Conservation (phyloP, 257 asterid species). For the Dorcoceras hygrometricum region DNA sequence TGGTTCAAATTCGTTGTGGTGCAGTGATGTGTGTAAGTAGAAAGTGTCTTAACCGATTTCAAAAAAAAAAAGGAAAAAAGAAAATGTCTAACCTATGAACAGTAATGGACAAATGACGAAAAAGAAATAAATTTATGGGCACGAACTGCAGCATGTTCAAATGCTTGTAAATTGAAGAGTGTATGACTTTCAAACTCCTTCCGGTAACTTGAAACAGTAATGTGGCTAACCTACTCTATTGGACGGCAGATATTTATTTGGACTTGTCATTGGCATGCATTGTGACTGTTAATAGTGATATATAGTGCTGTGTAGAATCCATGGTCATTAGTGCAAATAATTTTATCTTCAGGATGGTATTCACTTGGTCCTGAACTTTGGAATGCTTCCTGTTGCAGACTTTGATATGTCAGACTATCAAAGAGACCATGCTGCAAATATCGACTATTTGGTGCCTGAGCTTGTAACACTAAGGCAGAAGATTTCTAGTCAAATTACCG, state of each 20-base stretch:
- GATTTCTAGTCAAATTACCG: slow-evolving; percentile 44
- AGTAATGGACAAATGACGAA: neutral
- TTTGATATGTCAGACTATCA: slow-evolving; percentile 59
- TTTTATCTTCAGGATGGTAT: neutral
- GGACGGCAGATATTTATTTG: neutral
- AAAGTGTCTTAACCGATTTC: neutral
- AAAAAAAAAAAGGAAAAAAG: too few relatives aligned
- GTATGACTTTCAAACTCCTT: neutral
- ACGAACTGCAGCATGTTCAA: neutral
- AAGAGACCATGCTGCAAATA: slow-evolving; percentile 59
- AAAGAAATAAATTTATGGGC: neutral
- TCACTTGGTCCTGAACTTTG: slow-evolving; percentile 28
- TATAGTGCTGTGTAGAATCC: neutral
- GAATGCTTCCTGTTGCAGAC: slow-evolving; percentile 43
- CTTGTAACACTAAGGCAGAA: slow-evolving; percentile 54
- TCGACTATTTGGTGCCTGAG: slow-evolving; percentile 61
- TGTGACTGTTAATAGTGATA: neutral
- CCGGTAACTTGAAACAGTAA: neutral
- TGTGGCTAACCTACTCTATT: neutral
- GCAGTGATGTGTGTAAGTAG: neutral
- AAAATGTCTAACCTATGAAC: slow-evolving; percentile 7
- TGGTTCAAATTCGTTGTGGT: neutral
- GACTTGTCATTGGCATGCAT: neutral
- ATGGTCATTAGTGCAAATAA: neutral
- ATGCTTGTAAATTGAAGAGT: slow-evolving; percentile 7